These are phyloP conservation scores for Pyrenophora graminea DNA, from an alignment of 2,329 filamentous ascomycete genomes.

Conservation along the genomic window DNA sequence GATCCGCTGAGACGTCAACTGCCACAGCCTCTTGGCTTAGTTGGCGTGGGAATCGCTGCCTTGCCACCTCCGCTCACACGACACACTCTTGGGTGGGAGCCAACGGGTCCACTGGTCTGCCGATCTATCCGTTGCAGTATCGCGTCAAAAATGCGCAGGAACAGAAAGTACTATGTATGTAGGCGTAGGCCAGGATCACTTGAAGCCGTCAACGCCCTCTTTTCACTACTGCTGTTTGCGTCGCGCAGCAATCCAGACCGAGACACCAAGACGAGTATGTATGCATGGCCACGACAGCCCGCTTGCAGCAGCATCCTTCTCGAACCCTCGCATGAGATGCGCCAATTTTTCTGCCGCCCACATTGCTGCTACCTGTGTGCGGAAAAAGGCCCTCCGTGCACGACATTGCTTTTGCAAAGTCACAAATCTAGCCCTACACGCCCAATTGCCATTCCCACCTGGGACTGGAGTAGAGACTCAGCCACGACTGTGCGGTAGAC, in stretches of 20 bases:
- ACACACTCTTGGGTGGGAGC: conserved; percentile 10
- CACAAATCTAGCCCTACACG: background rate
- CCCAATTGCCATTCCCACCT: conserved; percentile 1
- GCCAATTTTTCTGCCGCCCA: background rate
- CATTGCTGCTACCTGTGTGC: background rate
- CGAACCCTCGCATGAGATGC: background rate
- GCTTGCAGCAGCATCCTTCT: conserved; percentile 6
- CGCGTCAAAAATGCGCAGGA: conserved; percentile 5
- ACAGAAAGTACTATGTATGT: background rate
- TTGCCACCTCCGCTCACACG: conserved; percentile 28
- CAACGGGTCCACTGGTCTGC: conserved; percentile 17
- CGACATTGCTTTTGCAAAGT: no score
- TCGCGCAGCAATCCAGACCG: conserved; percentile 18
- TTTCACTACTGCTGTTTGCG: conserved; percentile 9
- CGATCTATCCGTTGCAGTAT: conserved; percentile 18
- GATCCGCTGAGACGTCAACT: conserved; percentile 25
- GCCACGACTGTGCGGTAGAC: conserved; percentile 7
- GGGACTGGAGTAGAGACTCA: conserved; percentile 1
- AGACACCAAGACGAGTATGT: conserved; percentile 13
- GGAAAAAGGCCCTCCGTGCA: no score
- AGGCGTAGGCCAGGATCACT: background rate
- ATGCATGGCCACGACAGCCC: conserved; percentile 18
- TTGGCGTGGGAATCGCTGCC: conserved; percentile 20
- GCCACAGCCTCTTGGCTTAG: conserved; percentile 24
- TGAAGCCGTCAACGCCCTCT: background rate